Evolutionary conservation across 2,329 filamentous ascomycete genomes (phyloP).

Genomic region (Dactylellina parvicollis): DNA sequence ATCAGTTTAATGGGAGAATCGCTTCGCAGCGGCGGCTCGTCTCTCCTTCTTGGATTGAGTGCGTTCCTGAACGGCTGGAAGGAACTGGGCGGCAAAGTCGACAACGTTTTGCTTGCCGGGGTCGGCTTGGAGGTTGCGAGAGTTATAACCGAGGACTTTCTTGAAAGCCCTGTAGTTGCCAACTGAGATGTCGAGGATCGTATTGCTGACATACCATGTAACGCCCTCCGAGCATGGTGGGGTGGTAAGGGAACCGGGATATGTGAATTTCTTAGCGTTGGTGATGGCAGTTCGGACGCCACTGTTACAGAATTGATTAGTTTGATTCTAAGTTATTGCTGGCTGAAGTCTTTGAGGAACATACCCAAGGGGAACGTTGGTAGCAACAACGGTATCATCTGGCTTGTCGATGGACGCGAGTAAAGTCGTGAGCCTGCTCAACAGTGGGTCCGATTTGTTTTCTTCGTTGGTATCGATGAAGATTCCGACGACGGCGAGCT

Average conservation of each 20-base stretch:
- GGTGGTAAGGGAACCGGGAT: slow-evolving; percentile 66
- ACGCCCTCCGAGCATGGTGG: slow-evolving; percentile 66
- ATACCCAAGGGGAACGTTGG: slow-evolving; percentile 35
- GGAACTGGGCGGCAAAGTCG: slow-evolving; percentile 50
- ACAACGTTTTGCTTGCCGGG: slow-evolving; percentile 55
- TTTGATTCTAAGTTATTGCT: background rate
- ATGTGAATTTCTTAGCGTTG: slow-evolving; percentile 58
- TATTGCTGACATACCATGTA: slow-evolving; percentile 63
- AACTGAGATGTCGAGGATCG: slow-evolving; percentile 61
- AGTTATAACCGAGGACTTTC: slow-evolving; percentile 65
- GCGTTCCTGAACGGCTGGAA: slow-evolving; percentile 16
- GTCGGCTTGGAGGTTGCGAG: slow-evolving; percentile 64
- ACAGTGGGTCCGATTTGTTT: slow-evolving; percentile 42
- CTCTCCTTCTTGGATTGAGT: slow-evolving; percentile 24
- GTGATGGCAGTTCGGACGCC: slow-evolving; percentile 45
- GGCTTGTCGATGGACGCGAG: slow-evolving; percentile 30
- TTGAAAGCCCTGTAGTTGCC: slow-evolving; percentile 62
- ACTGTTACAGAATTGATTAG: slow-evolving; percentile 25
- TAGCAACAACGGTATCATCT: slow-evolving; percentile 38
- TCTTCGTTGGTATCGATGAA: slow-evolving; percentile 60
- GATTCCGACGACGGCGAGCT: slow-evolving; percentile 61
- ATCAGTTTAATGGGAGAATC: slow-evolving; percentile 3
- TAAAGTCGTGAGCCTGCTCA: slow-evolving; percentile 22
- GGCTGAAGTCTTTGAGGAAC: background rate
- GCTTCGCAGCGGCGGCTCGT: slow-evolving; percentile 5